Conservation (phyloP, 768 basidiomycete genomes). For the Hydnomerulius pinastri region DNA sequence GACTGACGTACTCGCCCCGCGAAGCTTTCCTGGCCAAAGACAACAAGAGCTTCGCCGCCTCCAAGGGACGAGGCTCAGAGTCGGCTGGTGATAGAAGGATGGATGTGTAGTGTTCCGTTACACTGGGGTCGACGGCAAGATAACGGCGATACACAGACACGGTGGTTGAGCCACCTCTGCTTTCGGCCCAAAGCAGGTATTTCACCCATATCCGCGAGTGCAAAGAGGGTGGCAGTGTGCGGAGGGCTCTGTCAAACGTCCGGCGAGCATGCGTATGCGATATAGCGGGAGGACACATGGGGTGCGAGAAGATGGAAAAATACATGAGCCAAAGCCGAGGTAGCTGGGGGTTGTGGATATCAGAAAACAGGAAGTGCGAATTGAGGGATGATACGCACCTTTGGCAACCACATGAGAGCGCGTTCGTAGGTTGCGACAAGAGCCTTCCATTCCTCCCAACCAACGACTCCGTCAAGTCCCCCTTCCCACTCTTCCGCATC, state of each 20-base stretch:
- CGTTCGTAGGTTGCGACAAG: slow-evolving; percentile 89
- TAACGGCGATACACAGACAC: slow-evolving; percentile 88
- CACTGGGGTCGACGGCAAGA: slow-evolving; percentile 74
- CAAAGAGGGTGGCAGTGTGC: slow-evolving; percentile 89
- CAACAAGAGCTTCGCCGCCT: slow-evolving; percentile 90
- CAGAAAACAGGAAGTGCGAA: slow-evolving; percentile 5
- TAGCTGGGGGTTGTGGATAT: slow-evolving; percentile 56
- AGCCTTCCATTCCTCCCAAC: slow-evolving; percentile 94
- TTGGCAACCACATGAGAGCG: slow-evolving; percentile 92
- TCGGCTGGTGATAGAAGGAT: slow-evolving; percentile 63
- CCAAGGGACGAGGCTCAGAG: slow-evolving; percentile 76
- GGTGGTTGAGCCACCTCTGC: slow-evolving; percentile 73
- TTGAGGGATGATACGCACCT: slow-evolving; percentile 48
- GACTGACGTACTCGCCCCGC: slow-evolving; percentile 78
- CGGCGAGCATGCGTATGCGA: slow-evolving; percentile 89
- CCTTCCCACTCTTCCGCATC: slow-evolving; percentile 85
- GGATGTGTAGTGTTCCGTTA: slow-evolving; percentile 78
- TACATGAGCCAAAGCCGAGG: slow-evolving; percentile 96
- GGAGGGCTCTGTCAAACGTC: slow-evolving; percentile 92
- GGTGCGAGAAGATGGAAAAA: slow-evolving; percentile 86
- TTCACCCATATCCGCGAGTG: slow-evolving; percentile 92
- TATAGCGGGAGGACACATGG: slow-evolving; percentile 79
- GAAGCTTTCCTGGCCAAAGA: slow-evolving; percentile 82
- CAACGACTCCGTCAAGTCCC: slow-evolving; percentile 85
- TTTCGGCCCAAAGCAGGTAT: slow-evolving; percentile 91